These are phyloP conservation scores for Quercus gilva DNA, from an alignment of 306 rosid genomes.

Conservation along the genomic window DNA sequence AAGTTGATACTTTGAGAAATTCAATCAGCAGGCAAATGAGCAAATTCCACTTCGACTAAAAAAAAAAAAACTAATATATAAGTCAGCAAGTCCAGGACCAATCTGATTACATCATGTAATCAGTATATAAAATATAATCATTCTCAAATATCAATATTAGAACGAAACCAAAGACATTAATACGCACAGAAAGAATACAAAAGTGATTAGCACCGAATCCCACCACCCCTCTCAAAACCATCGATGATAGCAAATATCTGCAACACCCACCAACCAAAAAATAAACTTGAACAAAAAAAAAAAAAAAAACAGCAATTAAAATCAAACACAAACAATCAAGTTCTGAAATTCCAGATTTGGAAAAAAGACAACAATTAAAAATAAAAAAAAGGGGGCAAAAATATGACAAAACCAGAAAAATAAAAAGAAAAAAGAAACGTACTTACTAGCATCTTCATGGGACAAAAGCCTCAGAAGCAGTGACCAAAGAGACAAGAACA, in stretches of 20 bases:
- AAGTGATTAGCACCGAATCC: not conserved
- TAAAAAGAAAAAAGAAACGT: constrained; percentile 55
- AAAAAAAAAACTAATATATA: not conserved
- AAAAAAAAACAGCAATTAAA: not conserved
- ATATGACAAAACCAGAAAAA: constrained; percentile 24
- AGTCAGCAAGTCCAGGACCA: constrained; percentile 17
- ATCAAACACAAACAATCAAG: constrained; percentile 15
- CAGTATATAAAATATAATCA: not conserved
- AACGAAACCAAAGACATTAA: not conserved
- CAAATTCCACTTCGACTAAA: not conserved
- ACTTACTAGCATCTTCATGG: constrained; percentile 94
- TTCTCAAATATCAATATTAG: not conserved
- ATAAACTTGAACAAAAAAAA: not conserved
- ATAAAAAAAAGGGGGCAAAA: not conserved
- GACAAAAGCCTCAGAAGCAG: constrained; percentile 61
- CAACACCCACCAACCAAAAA: constrained; percentile 11
- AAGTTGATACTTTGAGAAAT: not conserved
- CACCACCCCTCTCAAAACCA: not conserved
- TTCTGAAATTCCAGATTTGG: constrained; percentile 18
- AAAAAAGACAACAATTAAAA: not conserved
- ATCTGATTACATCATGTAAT: constrained; percentile 8
- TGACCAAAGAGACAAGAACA: constrained; percentile 43
- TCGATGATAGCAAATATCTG: constrained; percentile 5
- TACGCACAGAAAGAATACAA: not conserved
- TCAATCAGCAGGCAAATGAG: not conserved